Base-by-base conservation (phyloP, 2,329 filamentous ascomycete genomes). In the Talaromyces funiculosus region DNA sequence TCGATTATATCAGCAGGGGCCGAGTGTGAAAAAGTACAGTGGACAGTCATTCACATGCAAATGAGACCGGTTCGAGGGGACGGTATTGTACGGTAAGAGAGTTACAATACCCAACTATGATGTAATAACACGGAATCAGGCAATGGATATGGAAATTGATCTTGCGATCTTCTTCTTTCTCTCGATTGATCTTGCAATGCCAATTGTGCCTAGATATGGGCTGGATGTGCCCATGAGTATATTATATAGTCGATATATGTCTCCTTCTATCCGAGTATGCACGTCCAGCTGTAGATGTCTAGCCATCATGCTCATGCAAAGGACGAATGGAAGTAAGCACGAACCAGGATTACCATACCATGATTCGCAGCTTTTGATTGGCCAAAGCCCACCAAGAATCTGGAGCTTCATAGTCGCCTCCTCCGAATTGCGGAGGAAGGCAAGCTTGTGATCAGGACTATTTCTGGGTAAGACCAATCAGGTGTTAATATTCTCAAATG, bases 41-140 rank as follows among this genome's bases (percentile, higher is more conserved):
- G n/a, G 20, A 33, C 29, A 22, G n/a, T 3, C n/a, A 20, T 33
- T 60, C 59, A 61, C 53, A 61, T 61, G 59, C 53, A 60, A 60
- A 49, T 26, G 29, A 43, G 7, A 29, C 18, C 5, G 22, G 20
- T 45, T 5, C 5, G 20, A 14, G 31, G 38, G 20, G 14, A 24
- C 16, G n/a, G 53, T 58, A 61, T 37, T 10, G 53, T 61, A 57
- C 35, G 35, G 54, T 58, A 42, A 61, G 10, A 9, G 31, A 35
- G 35, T 40, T 42, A 42, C 47, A 43, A 8, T 18, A 40, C 57
- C 20, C 2, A 40, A 33, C 14, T 20, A 51, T 53, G 29, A 38
- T 42, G 43, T 35, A 59, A 26, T 33, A 33, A 57, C 54, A 42
- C 42, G 33, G 45, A 20, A n/a, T n/a, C n/a, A n/a, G n/a, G n/a